Evolutionary conservation across 2,329 filamentous ascomycete genomes (phyloP), one percentile per base, ranked within the genome.

Genomic region (Trichoderma hamatum): DNA sequence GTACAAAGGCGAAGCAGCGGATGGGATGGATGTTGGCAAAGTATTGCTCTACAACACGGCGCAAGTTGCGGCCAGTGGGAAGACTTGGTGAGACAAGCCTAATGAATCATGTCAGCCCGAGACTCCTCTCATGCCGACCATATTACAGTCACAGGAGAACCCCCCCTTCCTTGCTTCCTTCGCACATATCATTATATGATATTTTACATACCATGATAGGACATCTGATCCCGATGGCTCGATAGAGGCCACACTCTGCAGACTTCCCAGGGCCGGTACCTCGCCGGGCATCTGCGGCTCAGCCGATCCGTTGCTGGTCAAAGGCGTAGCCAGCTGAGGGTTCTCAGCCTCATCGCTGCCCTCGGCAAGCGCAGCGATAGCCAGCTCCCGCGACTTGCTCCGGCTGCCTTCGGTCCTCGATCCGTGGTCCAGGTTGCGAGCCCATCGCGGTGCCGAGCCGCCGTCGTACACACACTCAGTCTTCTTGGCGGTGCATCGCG

Each of bases 21-120:
- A 81, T 75, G n/a, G 79, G 78, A 62, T 81, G 84, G 5, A 80
- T 73, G 34, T 80, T 80, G 69, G 78, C 73, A 71, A 80, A 80
- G 68, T 80, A 80, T 69, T 79, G 79, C 56, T 80, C 79, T 28
- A 80, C 76, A 3, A 80, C 75, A 0, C 75, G 75, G 16, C 79
- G 79, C 26, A 80, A 75, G 54, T 79, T 78, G 63, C 77, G 76
- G n/a, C 70, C 65, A 11, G 76, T 73, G 13, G 79, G 79, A 5
- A 80, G 76, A 13, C 74, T 76, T 19, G 76, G 71, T 6, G 78
- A 76, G 24, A 79, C 72, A 11, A 80, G 73, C 79, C 79, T 80
- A 32, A 21, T 32, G 16, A 52, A 24, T 52, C n/a, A 13, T 49
- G 64, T 70, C 19, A 68, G 69, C 14, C 10, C 3, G 30, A 43